These are phyloP conservation scores for Oidium heveae DNA, from an alignment of 2,329 filamentous ascomycete species.

Conservation along the genomic window DNA sequence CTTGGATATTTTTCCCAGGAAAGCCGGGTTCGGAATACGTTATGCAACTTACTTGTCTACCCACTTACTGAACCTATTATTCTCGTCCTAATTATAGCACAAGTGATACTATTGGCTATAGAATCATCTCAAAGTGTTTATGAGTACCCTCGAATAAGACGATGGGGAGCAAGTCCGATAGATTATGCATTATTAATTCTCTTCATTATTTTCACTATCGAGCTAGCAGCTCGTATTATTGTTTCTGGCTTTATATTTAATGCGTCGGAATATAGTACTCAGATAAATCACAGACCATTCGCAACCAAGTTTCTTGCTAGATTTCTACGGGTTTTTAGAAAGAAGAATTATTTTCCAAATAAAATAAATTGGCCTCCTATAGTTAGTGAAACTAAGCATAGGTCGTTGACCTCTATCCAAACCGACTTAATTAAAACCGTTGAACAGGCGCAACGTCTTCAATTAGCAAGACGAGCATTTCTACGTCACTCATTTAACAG, in stretches of 20 bases:
- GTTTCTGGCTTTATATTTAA: constrained; percentile 89
- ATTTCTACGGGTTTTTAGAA: constrained; percentile 56
- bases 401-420: constrained; percentile 32
- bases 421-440: constrained; percentile 31
- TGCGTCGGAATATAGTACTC: constrained; percentile 72
- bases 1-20: constrained; percentile 64
- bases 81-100: constrained; percentile 63
- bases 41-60: constrained; percentile 70
- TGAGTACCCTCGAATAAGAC: constrained; percentile 27
- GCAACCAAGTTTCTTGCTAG: constrained; percentile 51
- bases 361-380: constrained; percentile 7
- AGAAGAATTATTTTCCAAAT: constrained; percentile 32
- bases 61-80: constrained; percentile 71
- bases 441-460: constrained; percentile 57
- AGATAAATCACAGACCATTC: constrained; percentile 53
- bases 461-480: constrained; percentile 77
- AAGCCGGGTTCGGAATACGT: constrained; percentile 42
- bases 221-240: constrained; percentile 59
- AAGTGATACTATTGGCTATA: constrained; percentile 68
- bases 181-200: constrained; percentile 41
- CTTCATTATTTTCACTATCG: constrained; percentile 74
- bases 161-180: constrained; percentile 32
- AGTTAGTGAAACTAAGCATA: constrained; percentile 8
- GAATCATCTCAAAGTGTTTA: constrained; percentile 55
- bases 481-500: constrained; percentile 88